phyloP scores from a whole-genome alignment of 345 rosid species.

The Gossypium bickii region DNA sequence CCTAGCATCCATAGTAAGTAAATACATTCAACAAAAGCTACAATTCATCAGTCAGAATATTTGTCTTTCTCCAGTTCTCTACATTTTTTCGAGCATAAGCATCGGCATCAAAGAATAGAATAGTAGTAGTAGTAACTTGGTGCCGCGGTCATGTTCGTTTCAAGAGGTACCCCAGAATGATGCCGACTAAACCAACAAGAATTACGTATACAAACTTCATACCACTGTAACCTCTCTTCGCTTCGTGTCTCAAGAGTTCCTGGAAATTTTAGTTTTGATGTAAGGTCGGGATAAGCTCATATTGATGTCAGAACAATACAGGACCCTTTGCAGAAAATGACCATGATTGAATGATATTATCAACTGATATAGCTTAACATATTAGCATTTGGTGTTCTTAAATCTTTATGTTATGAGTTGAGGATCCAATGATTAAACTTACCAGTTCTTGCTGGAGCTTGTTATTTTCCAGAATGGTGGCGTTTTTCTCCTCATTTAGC shows the following conservation, averaged over 20 bases:
- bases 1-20: constrained; percentile 12
- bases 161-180: constrained; percentile 68
- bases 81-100: no score
- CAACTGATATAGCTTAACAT: neutral
- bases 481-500: constrained; percentile 60
- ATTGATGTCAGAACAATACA: neutral
- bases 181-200: constrained; percentile 61
- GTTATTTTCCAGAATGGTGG: constrained; percentile 46
- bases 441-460: constrained; percentile 71
- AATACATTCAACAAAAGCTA: constrained; percentile 23
- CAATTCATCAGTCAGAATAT: constrained; percentile 19
- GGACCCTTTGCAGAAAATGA: no score
- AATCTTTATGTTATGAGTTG: neutral
- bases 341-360: no score
- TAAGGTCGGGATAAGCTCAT: neutral
- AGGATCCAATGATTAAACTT: constrained; percentile 2
- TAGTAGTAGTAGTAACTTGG: no score
- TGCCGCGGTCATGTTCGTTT: constrained; percentile 42
- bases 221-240: constrained; percentile 37
- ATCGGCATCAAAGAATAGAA: no score
- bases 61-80: neutral
- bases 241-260: constrained; percentile 55
- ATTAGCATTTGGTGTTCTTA: neutral
- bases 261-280: constrained; percentile 26
- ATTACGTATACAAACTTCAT: constrained; percentile 42